Conservation (phyloP, 1,139 yeast genomes). For the Geotrichum phurueaensis region DNA sequence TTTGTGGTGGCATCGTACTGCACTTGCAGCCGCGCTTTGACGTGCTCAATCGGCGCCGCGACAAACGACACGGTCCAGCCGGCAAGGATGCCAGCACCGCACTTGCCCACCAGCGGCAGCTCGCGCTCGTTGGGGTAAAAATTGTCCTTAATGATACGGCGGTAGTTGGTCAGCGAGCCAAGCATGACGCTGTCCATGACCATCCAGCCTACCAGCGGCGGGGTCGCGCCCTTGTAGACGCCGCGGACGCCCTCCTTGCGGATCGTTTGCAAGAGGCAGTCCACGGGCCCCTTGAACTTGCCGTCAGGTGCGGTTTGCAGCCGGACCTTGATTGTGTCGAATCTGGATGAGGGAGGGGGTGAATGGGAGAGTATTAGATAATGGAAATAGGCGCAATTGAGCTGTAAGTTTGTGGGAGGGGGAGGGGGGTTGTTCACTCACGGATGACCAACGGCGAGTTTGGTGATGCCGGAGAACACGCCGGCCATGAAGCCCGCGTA, state of each 20-base stretch:
- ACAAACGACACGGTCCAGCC: conserved; percentile 91
- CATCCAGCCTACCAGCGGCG: conserved; percentile 91
- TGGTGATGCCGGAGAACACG: conserved; percentile 76
- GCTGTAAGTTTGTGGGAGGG: neutral
- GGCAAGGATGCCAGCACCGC: conserved; percentile 67
- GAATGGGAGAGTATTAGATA: neutral
- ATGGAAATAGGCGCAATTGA: neutral
- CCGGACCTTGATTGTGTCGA: conserved; percentile 84
- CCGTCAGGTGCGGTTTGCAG: conserved; percentile 74
- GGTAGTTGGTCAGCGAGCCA: conserved; percentile 75
- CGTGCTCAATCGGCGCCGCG: conserved; percentile 89
- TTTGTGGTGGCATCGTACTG: conserved; percentile 77
- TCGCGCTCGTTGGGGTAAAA: conserved; percentile 52
- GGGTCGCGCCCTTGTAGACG: conserved; percentile 83
- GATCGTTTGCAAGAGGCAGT: conserved; percentile 68
- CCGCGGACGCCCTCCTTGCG: conserved; percentile 70
- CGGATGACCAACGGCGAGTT: conserved; percentile 89
- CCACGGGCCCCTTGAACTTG: conserved; percentile 73
- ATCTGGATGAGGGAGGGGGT: too few relatives aligned
- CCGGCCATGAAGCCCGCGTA: conserved; percentile 74
- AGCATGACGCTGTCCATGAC: conserved; percentile 81
- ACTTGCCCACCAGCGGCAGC: conserved; percentile 68
- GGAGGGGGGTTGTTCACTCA: neutral
- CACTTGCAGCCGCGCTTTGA: conserved; percentile 82
- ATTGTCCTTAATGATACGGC: conserved; percentile 58